phyloP scores from a whole-genome alignment of 441 rosid genomes.

The Erodium texanum region DNA sequence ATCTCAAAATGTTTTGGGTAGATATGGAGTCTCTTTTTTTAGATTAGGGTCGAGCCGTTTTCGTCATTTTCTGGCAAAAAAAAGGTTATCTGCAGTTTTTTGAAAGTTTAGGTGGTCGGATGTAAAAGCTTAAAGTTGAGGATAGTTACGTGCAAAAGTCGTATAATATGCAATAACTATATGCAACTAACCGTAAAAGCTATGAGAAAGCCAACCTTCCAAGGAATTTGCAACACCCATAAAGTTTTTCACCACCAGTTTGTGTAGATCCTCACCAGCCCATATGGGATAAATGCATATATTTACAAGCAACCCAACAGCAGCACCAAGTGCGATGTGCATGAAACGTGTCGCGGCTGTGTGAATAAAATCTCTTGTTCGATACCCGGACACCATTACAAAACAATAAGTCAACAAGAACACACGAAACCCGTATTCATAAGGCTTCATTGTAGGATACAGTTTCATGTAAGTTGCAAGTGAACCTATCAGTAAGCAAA shows the following conservation, averaged over 20 bases:
- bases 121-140: too few species aligned
- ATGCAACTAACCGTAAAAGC: too few species aligned
- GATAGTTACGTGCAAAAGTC: too few species aligned
- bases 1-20: too few species aligned
- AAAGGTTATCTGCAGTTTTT: too few species aligned
- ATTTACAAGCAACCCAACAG: constrained; percentile 46
- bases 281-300: constrained; percentile 63
- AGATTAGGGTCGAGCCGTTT: too few species aligned
- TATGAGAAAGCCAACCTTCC: constrained; percentile 35
- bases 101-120: too few species aligned
- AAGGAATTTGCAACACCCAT: constrained; percentile 54
- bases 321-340: constrained; percentile 60
- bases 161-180: too few species aligned
- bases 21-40: too few species aligned
- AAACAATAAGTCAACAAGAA: constrained; percentile 56
- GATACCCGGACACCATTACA: constrained; percentile 53
- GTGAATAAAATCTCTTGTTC: constrained; percentile 51
- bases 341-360: constrained; percentile 53
- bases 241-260: constrained; percentile 54
- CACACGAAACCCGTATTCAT: constrained; percentile 62
- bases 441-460: constrained; percentile 56
- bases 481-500: constrained; percentile 35
- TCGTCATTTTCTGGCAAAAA: too few species aligned
- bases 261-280: constrained; percentile 73
- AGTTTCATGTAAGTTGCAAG: constrained; percentile 42